Conservation (phyloP, 495 filamentous ascomycete genomes). For the Daldinia concentrica region DNA sequence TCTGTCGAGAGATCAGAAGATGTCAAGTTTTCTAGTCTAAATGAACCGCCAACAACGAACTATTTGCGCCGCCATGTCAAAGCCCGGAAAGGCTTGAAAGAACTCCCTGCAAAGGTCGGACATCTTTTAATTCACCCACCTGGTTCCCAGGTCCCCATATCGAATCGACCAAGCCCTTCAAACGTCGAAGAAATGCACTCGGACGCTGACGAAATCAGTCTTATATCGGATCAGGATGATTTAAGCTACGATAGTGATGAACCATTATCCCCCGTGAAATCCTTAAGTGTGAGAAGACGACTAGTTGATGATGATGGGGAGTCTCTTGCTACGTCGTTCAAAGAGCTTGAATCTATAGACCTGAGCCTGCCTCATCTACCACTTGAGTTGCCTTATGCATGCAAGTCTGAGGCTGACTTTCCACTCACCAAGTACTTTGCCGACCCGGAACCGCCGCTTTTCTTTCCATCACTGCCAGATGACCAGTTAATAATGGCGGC, state of each 20-base stretch:
- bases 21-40: constrained; percentile 16
- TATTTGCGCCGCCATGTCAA: constrained; percentile 52
- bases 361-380: constrained; percentile 49
- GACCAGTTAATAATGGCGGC: constrained; percentile 65
- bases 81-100: constrained; percentile 49
- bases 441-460: constrained; percentile 56
- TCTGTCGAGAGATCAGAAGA: constrained; percentile 41
- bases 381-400: constrained; percentile 52
- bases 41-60: constrained; percentile 51
- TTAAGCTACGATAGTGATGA: constrained; percentile 56
- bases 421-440: constrained; percentile 60
- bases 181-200: constrained; percentile 52
- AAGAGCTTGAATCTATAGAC: constrained; percentile 54
- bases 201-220: constrained; percentile 58
- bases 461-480: constrained; percentile 55
- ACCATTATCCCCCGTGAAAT: constrained; percentile 56
- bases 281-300: constrained; percentile 46
- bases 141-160: constrained; percentile 37
- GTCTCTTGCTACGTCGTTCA: constrained; percentile 59
- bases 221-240: constrained; percentile 61
- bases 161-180: constrained; percentile 40
- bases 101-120: constrained; percentile 49
- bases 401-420: constrained; percentile 53
- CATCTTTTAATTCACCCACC: constrained; percentile 47
- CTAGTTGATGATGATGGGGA: constrained; percentile 56